Conservation (phyloP, 129 eudicot genomes). For the Flaveria trinervia region DNA sequence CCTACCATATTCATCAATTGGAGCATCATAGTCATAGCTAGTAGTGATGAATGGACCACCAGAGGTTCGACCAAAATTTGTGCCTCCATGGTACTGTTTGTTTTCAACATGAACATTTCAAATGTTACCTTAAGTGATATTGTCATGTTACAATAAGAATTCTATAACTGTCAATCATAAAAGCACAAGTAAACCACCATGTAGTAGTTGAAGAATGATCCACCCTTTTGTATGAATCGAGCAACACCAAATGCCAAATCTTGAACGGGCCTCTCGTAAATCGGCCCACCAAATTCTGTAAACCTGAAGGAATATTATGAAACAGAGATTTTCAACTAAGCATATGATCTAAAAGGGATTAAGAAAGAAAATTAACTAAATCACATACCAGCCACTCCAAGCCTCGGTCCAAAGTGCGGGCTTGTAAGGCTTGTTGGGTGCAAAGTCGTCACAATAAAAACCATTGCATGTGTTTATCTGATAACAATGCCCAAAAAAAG, state of each 20-base stretch:
- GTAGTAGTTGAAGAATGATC: conserved; percentile 84
- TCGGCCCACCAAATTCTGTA: conserved; percentile 82
- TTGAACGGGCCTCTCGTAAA: conserved; percentile 75
- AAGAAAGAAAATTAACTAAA: conserved; percentile 14
- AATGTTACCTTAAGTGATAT: neutral
- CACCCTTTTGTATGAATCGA: conserved; percentile 79
- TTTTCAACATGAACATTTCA: conserved; percentile 23
- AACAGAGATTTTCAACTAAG: neutral
- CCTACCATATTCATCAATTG: conserved; percentile 95
- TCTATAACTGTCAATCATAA: neutral
- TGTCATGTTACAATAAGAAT: neutral
- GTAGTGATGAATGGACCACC: conserved; percentile 99
- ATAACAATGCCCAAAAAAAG: conserved; percentile 4
- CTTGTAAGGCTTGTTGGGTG: conserved; percentile 86
- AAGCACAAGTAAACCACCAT: conserved; percentile 55
- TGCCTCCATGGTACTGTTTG: conserved; percentile 91
- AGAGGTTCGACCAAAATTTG: conserved; percentile 91
- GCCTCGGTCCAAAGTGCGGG: conserved; percentile 96
- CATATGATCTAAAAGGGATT: neutral
- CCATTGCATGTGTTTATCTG: conserved; percentile 99
- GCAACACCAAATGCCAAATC: conserved; percentile 96
- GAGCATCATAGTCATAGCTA: conserved; percentile 98
- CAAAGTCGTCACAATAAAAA: conserved; percentile 79
- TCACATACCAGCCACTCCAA: conserved; percentile 92
- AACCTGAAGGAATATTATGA: conserved; percentile 52